Evolutionary conservation across 768 basidiomycete genomes (phyloP), one percentile per base, ranked within the genome.

Genomic region (Punctularia strigosozonata): DNA sequence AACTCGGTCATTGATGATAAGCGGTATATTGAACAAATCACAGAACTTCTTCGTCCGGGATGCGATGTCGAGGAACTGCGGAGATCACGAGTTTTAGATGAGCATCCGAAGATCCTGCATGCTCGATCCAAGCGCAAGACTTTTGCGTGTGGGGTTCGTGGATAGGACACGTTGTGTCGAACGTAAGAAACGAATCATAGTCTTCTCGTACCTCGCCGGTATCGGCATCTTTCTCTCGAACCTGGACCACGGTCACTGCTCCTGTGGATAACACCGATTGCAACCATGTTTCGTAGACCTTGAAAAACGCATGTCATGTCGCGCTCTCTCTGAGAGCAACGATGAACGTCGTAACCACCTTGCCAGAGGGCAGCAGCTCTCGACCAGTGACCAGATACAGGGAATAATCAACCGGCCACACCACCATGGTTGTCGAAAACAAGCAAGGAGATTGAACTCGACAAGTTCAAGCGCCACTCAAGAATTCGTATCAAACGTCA

Each of bases 381-480:
- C 90, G 66, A 13, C 84, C 85, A 0, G 90, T 92, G 5, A 95
- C 91, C 30, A 94, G 71, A 55, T 94, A 97, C 7, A 95, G 57
- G 1, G 82, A 76, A 48, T 78, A 79, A 49, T 86, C 76, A 28
- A 77, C 37, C 0, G 23, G n/a, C n/a, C n/a, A n/a, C n/a, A n/a
- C n/a, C n/a, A n/a, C n/a, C n/a, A n/a, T n/a, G n/a, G n/a, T n/a
- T n/a, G n/a, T n/a, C n/a, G n/a, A n/a, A n/a, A n/a, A n/a, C n/a
- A n/a, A n/a, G n/a, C n/a, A n/a, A n/a, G n/a, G n/a, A n/a, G n/a
- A n/a, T n/a, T n/a, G n/a, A n/a, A n/a, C n/a, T n/a, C n/a, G n/a
- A n/a, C n/a, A n/a, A n/a, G n/a, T n/a, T n/a, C n/a, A n/a, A n/a
- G n/a, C n/a, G n/a, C n/a, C n/a, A n/a, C n/a, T n/a, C n/a, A n/a